Evolutionary conservation across 116 monocot genomes (phyloP), one percentile per base, ranked within the genome.

Genomic region (Dioscorea cayenensis): DNA sequence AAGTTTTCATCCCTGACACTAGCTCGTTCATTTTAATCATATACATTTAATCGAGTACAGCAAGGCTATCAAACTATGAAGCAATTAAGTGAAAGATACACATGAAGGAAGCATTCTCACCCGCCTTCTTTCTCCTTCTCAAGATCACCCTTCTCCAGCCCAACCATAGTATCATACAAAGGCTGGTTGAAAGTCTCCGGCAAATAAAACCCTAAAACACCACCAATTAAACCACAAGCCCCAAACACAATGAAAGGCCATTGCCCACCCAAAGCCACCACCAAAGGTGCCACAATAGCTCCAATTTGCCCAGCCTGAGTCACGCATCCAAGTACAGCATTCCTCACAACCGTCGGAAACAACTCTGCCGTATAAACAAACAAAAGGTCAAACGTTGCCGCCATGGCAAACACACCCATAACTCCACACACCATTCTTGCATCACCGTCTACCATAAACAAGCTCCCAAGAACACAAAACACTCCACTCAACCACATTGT

Each of bases 331-430:
- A 94, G 76, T 29, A 88, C 94, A 3, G 84, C 81, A 67, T 83
- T 93, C 79, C 93, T 73, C 75, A 93, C 93, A 64, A 71, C 80
- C 25, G 93, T 93, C 29, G 93, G 93, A 55, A 93, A 93, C 52
- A 93, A 81, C 87, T 93, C 89, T 32, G 83, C 75, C 36, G 77
- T 81, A 75, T 89, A 89, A 3, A 93, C 77, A 29, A 82, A 86
- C 49, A 89, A 27, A 63, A 89, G 60, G 29, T 89, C 78, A 55
- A 76, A 89, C 2, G 84, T 86, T 51, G 86, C 92, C 19, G 92
- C 82, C 78, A 83, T 77, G 36, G 82, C 82, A 48, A 90, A 94
- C 12, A 94, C 88, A 20, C 84, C 91, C 36, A 83, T 7, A 7
- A 85, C 65, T 16, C 88, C 82, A 50, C 87, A 90, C 1, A 28